These are phyloP conservation scores for Alternaria metachromatica DNA, from an alignment of 2,329 filamentous ascomycete genomes.

Conservation along the genomic window DNA sequence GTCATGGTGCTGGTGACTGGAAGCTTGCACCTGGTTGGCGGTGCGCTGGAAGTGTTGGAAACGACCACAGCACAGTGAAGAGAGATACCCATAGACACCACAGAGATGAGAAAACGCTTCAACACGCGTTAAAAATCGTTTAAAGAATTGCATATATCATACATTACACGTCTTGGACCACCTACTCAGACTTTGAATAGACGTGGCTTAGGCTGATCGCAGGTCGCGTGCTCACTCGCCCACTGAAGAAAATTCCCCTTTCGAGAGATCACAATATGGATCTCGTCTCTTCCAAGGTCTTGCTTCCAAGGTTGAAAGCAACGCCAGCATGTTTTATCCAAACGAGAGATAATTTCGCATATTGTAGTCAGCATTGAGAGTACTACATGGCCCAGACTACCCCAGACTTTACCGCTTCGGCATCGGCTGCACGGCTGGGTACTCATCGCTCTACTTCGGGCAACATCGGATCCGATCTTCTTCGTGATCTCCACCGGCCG, in stretches of 20 bases:
- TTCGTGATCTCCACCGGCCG: conserved; percentile 1
- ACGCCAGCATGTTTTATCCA: neutral
- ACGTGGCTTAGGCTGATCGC: neutral
- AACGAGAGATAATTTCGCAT: neutral
- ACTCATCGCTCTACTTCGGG: conserved; percentile 2
- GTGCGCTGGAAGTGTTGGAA: conserved; percentile 75
- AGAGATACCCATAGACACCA: conserved; percentile 25
- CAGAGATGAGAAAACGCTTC: conserved; percentile 20
- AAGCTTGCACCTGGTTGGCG: conserved; percentile 83
- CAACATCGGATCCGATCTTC: conserved; percentile 10
- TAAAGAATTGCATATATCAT: neutral
- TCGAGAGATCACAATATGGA: neutral
- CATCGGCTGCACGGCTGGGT: neutral
- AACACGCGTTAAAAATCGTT: conserved; percentile 19
- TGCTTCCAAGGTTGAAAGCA: neutral
- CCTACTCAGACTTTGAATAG: neutral
- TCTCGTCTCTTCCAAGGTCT: neutral
- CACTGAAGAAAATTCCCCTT: neutral
- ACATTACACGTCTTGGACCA: neutral
- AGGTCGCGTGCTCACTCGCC: neutral
- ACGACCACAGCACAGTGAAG: conserved; percentile 19
- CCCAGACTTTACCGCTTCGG: neutral
- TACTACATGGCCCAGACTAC: conserved; percentile 3
- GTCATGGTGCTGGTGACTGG: conserved; percentile 78
- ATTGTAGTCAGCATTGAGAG: neutral